Base-by-base conservation (phyloP, 352 stramenopile species). In the Phytophthora meadii region DNA sequence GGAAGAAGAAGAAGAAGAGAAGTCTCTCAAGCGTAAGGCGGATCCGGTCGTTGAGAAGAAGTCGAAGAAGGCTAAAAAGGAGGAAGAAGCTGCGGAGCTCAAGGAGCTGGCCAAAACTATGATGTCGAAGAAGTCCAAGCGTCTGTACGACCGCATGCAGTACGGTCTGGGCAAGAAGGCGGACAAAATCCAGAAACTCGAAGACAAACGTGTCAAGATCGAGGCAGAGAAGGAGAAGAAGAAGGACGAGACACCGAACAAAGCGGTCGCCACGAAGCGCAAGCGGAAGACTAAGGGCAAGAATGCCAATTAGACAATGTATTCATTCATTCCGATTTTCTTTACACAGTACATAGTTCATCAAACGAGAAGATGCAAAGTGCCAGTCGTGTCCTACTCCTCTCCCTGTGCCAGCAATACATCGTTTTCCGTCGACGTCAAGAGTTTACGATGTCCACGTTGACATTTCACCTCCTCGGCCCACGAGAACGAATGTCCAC, bases 51-150 rank as follows among this genome's bases (percentile, higher is more conserved):
- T 34, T 4, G 62, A 77, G 59, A 91, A 92, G 72, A 86, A 88
- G 75, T 89, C 82, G 22, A 90, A 93, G 74, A 83, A 82, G 63
- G 79, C 63, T 32, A 91, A 93, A 78, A 84, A 90, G 60, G 78
- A 93, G 54, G 81, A 92, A 15, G 87, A 94, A 27, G 84, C 87
- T 2, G 76, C 76, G 10, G 87, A 94, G 51, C 78, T 92, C n/a
- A 82, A 93, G 61, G 88, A 94, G 54, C 80, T 93, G 68, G 85
- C 87, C n/a, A 90, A 91, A 46, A 95, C 78, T 27, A 97, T 97
- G 88, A 97, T 97, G 91, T 95, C 87, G 41, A 97, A 97, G 72
- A 97, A 97, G 77, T 74, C 89, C 22, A 96, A 95, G 73, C 82
- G 89, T 34, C 74, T 97, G 68, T 97, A 97, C 59, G 87, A 94